phyloP scores from a whole-genome alignment of 208 protist species.

The Trichomonas vaginalis region DNA sequence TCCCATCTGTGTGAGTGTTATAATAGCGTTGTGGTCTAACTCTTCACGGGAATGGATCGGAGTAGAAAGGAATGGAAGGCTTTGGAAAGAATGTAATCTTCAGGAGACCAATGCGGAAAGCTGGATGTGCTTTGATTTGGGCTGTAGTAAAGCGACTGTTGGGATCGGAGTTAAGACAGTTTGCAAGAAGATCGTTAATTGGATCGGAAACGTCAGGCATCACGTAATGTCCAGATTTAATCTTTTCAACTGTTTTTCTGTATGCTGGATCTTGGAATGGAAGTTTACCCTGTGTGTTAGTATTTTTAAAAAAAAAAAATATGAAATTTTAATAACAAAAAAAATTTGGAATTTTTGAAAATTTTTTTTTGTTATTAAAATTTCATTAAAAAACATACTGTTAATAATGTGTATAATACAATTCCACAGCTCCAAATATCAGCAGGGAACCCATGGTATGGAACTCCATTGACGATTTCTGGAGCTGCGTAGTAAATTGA shows the following conservation, averaged over 20 bases:
- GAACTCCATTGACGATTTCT: slow-evolving; percentile 5
- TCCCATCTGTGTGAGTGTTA: not conserved
- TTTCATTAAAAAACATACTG: not conserved
- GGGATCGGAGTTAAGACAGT: slow-evolving; percentile 12
- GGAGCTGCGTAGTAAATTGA: slow-evolving; percentile 23
- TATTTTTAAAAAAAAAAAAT: not conserved
- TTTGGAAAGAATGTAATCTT: not conserved
- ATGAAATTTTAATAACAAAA: too few relatives aligned
- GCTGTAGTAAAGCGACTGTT: not conserved
- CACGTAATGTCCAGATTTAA: not conserved
- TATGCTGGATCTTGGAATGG: slow-evolving; percentile 4
- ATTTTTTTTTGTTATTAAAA: too few relatives aligned
- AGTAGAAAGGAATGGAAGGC: not conserved
- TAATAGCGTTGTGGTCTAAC: not conserved
- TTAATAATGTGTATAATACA: slow-evolving; percentile 22
- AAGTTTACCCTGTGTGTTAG: not conserved
- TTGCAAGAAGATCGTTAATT: slow-evolving; percentile 19
- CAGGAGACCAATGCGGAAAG: slow-evolving; percentile 4
- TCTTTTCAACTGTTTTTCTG: not conserved
- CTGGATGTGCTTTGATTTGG: slow-evolving; percentile 22
- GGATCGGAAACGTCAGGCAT: not conserved
- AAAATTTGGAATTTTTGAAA: too few relatives aligned
- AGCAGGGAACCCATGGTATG: not conserved
- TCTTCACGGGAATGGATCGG: not conserved
- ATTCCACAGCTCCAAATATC: slow-evolving; percentile 22